Evolutionary conservation across 495 filamentous ascomycete genomes (phyloP), one percentile per base, ranked within the genome.

Genomic region (Chlorociboria aeruginascens): DNA sequence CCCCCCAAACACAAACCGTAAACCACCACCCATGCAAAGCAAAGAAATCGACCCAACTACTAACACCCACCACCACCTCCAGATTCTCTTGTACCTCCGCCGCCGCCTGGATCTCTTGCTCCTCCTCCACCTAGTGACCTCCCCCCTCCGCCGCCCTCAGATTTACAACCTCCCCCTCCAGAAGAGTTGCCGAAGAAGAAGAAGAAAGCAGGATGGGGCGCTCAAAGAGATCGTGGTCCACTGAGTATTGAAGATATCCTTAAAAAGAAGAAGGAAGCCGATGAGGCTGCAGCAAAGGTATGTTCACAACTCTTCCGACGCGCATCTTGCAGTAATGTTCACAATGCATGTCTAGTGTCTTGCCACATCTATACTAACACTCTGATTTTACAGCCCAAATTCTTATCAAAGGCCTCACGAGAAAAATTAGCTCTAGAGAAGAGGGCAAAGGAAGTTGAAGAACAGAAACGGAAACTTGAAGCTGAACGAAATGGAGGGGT

Each of bases 351-450:
- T 54, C 28, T 58, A 45, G 54, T 56, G 52, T 50, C 50, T 49
- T 54, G 57, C 64, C 31, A 43, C 65, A 51, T 31, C 50, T 36
- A 42, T 53, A 31, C 52, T 56, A 49, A 56, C 35, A 45, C 14
- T 45, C 43, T 34, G n/a, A 60, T 43, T 43, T 36, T 38, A 32
- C 60, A 94, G 77, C 93, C 93, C 3, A 89, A 90, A 68, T 98
- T 95, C 62, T 66, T 98, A 9, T 83, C 86, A 3, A 95, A 89
- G 70, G 84, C 84, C 32, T 75, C 96, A 62, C 80, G 92, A 34
- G 93, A 97, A 61, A 79, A 79, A 43, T 61, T 95, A 46, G 89
- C 87, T 6, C 66, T 89, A 7, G 89, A 95, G 60, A 94, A 89
- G 64, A 74, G 84, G 44, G 70, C 75, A 13, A 89, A 93, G 61